phyloP scores from a whole-genome alignment of 345 rosid genomes.

The Citrus reticulata region DNA sequence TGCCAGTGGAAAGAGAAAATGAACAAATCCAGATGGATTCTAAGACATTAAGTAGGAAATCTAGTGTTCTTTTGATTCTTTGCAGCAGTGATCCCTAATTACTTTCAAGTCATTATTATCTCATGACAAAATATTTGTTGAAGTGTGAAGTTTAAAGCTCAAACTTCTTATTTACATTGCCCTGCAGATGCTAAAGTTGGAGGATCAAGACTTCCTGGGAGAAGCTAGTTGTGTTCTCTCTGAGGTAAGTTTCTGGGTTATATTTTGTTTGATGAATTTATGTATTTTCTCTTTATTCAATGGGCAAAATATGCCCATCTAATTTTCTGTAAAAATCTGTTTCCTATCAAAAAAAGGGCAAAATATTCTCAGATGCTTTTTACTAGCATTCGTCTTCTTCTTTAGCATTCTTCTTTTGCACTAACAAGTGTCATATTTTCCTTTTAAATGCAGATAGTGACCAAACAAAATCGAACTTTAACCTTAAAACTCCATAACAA shows the following conservation, averaged over 20 bases:
- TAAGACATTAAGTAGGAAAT: not conserved
- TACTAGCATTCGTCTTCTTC: not conserved
- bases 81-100: not conserved
- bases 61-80: not conserved
- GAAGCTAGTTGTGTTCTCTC: constrained; percentile 70
- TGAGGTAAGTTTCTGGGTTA: constrained; percentile 32
- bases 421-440: not conserved
- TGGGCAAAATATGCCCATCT: not conserved
- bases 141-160: constrained; percentile 1
- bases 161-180: constrained; percentile 3
- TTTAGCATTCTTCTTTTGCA: not conserved
- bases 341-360: too few relatives aligned
- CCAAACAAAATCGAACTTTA: constrained; percentile 44
- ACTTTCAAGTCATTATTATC: not conserved
- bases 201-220: constrained; percentile 77
- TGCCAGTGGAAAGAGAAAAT: not conserved
- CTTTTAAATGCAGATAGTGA: constrained; percentile 52
- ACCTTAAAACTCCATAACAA: constrained; percentile 47
- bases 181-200: constrained; percentile 49
- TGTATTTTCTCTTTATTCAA: not conserved
- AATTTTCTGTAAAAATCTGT: too few relatives aligned
- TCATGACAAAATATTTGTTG: not conserved
- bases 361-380: not conserved
- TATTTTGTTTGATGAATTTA: not conserved
- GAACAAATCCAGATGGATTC: not conserved